Conservation (phyloP, 768 basidiomycete species). For the Termitomyces sp. region DNA sequence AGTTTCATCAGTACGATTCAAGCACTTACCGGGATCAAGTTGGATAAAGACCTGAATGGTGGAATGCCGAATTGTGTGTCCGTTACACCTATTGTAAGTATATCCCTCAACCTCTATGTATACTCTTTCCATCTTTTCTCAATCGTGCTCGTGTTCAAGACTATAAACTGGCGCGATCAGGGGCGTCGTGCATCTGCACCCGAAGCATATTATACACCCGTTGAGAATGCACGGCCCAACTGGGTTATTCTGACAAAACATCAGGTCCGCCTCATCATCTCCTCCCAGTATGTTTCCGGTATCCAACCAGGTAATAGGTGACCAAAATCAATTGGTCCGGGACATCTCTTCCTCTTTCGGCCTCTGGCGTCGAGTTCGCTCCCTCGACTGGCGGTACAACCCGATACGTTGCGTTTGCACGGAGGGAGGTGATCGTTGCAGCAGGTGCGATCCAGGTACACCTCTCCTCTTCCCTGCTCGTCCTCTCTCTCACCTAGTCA, state of each 20-base stretch:
- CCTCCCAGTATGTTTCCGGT: background rate
- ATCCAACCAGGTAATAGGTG: conserved; percentile 23
- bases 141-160: conserved; percentile 16
- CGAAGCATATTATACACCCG: conserved; percentile 49
- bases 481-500: background rate
- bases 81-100: conserved; percentile 41
- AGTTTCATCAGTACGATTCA: conserved; percentile 43
- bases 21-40: conserved; percentile 40
- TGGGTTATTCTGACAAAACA: conserved; percentile 43
- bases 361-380: conserved; percentile 42
- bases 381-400: conserved; percentile 29
- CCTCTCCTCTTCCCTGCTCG: background rate
- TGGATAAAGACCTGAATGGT: conserved; percentile 46
- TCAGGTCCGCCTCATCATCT: conserved; percentile 19
- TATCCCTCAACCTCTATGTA: conserved; percentile 4
- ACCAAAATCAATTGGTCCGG: conserved; percentile 38
- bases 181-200: conserved; percentile 52
- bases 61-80: conserved; percentile 51
- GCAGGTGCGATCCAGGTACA: conserved; percentile 43
- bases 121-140: background rate
- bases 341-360: conserved; percentile 27
- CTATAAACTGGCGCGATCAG: conserved; percentile 38
- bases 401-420: conserved; percentile 34
- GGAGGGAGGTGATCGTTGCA: conserved; percentile 46
- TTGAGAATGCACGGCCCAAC: conserved; percentile 38